A percentile compares a stretch with the other conserved stretches of the same genome.
These are phyloP conservation scores for Calocybe cyanea DNA, from an alignment of 768 basidiomycete genomes.

Conservation along the genomic window DNA sequence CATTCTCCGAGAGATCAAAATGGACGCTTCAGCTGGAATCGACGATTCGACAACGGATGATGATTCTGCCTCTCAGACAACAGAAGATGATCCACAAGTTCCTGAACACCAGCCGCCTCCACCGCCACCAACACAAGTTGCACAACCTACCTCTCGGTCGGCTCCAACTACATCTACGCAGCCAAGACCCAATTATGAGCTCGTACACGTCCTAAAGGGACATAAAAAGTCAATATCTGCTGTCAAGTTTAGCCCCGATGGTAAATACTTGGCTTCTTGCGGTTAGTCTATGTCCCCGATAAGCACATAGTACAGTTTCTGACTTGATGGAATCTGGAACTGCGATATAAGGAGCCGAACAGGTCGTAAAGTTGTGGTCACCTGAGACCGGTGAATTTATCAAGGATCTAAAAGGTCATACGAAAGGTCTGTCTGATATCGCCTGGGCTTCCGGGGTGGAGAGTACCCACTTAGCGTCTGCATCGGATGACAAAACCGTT, in stretches of 20 bases:
- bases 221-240: conserved; percentile 85
- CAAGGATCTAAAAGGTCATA: conserved; percentile 70
- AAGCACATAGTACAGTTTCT: conserved; percentile 13
- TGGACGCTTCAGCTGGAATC: conserved; percentile 45
- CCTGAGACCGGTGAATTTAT: conserved; percentile 76
- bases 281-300: conserved; percentile 46
- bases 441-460: conserved; percentile 87
- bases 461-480: conserved; percentile 79
- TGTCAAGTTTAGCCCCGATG: conserved; percentile 90
- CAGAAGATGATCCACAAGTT: conserved; percentile 79
- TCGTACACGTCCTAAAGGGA: conserved; percentile 64
- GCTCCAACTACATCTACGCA: conserved; percentile 28
- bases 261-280: conserved; percentile 80
- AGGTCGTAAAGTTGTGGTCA: conserved; percentile 78
- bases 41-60: conserved; percentile 48
- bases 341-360: conserved; percentile 60
- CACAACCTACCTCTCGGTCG: conserved; percentile 29
- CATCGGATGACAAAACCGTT: conserved; percentile 88
- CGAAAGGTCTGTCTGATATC: conserved; percentile 83
- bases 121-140: no score
- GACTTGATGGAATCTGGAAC: conserved; percentile 7
- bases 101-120: conserved; percentile 48
- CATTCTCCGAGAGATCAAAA: conserved; percentile 16
- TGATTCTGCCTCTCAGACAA: conserved; percentile 75
- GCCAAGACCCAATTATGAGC: conserved; percentile 64